Percentiles rank a stretch among this genome's conserved stretches.
These are phyloP conservation scores for Neoconidiobolus thromboides DNA, from an alignment of 371 early-diverging fungal species.

Conservation along the genomic window DNA sequence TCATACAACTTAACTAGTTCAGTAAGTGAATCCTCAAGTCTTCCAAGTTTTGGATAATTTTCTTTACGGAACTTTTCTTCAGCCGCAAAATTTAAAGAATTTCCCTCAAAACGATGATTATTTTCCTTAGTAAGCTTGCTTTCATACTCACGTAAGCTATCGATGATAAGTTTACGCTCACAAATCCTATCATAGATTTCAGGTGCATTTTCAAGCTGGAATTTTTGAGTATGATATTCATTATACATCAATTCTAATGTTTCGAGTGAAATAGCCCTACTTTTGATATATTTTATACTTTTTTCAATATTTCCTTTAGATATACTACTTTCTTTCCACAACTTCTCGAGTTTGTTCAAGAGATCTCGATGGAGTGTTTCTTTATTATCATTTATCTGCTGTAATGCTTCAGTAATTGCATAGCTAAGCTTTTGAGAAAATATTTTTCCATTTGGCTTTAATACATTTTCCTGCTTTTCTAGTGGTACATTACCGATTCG, in stretches of 20 bases:
- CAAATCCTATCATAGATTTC: neutral
- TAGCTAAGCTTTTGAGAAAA: too few relatives aligned
- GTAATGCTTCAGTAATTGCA: too few relatives aligned
- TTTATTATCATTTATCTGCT: too few relatives aligned
- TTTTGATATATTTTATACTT: too few relatives aligned
- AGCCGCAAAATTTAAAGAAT: neutral
- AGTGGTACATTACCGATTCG: too few relatives aligned
- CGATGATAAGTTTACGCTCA: neutral
- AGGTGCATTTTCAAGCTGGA: neutral
- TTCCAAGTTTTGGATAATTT: neutral
- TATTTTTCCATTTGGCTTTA: too few relatives aligned
- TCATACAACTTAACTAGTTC: neutral
- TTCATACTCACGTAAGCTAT: conserved; percentile 2
- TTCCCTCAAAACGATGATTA: neutral
- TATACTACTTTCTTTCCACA: too few relatives aligned
- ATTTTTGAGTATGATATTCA: neutral
- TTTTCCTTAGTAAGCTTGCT: neutral
- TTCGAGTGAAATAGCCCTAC: too few relatives aligned
- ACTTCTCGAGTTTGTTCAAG: too few relatives aligned
- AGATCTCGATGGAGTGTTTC: too few relatives aligned
- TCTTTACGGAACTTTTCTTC: neutral
- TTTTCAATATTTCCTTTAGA: too few relatives aligned
- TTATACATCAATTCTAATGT: neutral
- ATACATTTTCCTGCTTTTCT: too few relatives aligned
- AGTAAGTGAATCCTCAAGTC: neutral